Evolutionary conservation across 441 rosid species (phyloP).

Genomic region (Erodium texanum): DNA sequence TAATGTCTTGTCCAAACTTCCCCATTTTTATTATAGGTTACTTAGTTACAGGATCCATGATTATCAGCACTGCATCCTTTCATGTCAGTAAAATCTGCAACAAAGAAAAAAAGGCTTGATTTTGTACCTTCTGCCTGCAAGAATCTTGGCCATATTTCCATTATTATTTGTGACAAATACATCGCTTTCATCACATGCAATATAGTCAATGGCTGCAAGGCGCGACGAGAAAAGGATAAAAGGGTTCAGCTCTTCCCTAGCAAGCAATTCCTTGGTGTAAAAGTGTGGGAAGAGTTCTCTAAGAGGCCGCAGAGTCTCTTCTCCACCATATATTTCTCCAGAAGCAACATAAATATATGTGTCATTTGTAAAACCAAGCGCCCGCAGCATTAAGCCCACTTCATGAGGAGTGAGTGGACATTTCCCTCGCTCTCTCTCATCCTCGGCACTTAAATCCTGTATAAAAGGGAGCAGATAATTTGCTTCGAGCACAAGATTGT

Average conservation of each 20-base stretch:
- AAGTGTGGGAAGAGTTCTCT: conserved; percentile 85
- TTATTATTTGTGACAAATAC: conserved; percentile 90
- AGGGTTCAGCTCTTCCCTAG: conserved; percentile 61
- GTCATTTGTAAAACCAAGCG: conserved; percentile 80
- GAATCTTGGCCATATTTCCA: conserved; percentile 98
- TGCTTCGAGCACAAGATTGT: conserved; percentile 2
- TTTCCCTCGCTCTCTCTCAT: conserved; percentile 86
- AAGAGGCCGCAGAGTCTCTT: conserved; percentile 70
- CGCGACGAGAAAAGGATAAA: conserved; percentile 77
- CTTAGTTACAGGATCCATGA: background rate
- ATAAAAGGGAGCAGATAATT: background rate
- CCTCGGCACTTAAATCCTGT: conserved; percentile 82
- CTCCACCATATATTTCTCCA: conserved; percentile 98
- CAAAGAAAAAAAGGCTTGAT: conserved; percentile 15
- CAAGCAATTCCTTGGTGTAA: conserved; percentile 91
- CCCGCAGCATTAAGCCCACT: conserved; percentile 91
- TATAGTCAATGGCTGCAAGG: conserved; percentile 88
- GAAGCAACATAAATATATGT: conserved; percentile 87
- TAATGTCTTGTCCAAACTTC: too few relatives aligned
- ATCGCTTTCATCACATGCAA: conserved; percentile 85
- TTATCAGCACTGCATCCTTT: background rate
- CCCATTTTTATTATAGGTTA: too few relatives aligned
- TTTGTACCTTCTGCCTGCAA: conserved; percentile 91
- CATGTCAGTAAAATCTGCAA: background rate
- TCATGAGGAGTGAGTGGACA: conserved; percentile 96